Percentiles rank a stretch among this genome's conserved stretches.
phyloP scores from a whole-genome alignment of 495 filamentous ascomycete genomes.

The Saxophila tyrrhenica region DNA sequence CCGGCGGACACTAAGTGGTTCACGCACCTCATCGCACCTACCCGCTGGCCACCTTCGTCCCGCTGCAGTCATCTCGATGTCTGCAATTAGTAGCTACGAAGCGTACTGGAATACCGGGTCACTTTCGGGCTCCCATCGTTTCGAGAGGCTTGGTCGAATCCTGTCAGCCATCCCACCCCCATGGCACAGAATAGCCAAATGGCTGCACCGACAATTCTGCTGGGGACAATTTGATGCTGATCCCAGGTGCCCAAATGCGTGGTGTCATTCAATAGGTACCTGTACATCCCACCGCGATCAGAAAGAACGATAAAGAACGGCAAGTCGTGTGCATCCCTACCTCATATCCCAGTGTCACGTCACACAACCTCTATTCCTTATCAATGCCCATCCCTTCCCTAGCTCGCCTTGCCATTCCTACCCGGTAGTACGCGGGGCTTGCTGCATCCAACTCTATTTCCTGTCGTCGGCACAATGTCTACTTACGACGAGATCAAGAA shows the following conservation, averaged over 20 bases:
- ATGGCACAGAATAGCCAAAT: too few relatives aligned
- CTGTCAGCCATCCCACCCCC: not conserved
- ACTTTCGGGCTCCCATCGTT: not conserved
- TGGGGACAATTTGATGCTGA: not conserved
- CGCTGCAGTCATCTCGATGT: not conserved
- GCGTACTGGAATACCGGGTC: not conserved
- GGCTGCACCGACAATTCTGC: not conserved
- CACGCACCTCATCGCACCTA: constrained; percentile 5
- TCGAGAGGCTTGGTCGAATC: not conserved
- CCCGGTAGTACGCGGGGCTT: not conserved
- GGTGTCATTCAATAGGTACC: not conserved
- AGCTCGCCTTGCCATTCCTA: not conserved
- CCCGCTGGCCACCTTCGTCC: not conserved
- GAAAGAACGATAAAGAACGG: not conserved
- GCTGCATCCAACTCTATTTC: not conserved
- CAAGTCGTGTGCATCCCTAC: not conserved
- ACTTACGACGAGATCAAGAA: constrained; percentile 16
- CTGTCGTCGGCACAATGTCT: constrained; percentile 6
- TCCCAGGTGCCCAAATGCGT: not conserved
- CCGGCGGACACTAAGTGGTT: constrained; percentile 12
- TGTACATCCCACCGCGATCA: not conserved
- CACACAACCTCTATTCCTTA: not conserved
- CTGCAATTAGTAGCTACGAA: not conserved
- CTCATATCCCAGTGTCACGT: not conserved
- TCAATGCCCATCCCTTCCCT: not conserved